A percentile compares a stretch with the other conserved stretches of the same genome.
Evolutionary conservation across 305 asterid species (phyloP).

Genomic region (Solanum hybrid): DNA sequence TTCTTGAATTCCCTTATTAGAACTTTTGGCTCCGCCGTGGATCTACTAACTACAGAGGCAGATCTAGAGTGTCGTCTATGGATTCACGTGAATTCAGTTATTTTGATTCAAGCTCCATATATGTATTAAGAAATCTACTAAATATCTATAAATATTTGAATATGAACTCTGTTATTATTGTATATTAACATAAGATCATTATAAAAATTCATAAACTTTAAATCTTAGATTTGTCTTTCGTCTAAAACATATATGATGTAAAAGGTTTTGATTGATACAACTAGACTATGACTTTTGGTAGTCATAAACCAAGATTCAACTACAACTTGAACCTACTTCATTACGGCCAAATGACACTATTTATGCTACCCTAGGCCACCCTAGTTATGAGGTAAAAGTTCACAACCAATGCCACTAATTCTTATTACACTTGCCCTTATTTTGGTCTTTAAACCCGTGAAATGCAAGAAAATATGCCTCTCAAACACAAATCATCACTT

Average conservation of each 20-base stretch:
- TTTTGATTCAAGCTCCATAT: neutral
- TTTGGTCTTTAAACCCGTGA: neutral
- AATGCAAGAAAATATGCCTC: neutral
- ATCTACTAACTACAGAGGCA: neutral
- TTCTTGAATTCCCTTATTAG: neutral
- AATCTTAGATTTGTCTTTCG: fast-evolving
- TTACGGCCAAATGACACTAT: neutral
- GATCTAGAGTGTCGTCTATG: neutral
- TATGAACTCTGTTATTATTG: neutral
- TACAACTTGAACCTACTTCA: neutral
- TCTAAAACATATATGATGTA: neutral
- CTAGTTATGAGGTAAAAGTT: neutral
- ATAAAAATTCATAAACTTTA: neutral
- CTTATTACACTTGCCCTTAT: neutral
- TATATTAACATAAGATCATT: neutral
- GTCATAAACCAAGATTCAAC: neutral
- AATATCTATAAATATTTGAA: neutral
- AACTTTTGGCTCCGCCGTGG: neutral
- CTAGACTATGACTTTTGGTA: neutral
- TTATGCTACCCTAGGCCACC: neutral
- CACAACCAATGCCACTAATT: neutral
- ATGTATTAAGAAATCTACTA: neutral
- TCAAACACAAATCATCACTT: neutral
- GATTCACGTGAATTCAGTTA: neutral
- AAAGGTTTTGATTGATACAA: neutral